These are phyloP conservation scores for Nicotiana tabacum DNA, from an alignment of 257 asterid genomes.

Conservation along the genomic window DNA sequence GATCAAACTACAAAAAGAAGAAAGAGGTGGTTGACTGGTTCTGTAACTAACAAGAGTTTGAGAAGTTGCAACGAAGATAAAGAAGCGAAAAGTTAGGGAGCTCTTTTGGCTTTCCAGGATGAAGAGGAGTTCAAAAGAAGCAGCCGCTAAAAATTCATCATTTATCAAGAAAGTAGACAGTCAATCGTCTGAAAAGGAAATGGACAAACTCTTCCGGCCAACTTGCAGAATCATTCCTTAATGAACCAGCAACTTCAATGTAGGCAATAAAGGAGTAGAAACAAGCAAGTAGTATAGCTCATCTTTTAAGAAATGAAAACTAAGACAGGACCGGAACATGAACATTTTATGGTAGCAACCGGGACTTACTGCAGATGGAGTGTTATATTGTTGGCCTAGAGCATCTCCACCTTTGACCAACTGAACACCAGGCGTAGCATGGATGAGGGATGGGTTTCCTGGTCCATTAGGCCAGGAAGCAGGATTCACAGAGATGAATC, in stretches of 20 bases:
- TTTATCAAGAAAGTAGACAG: neutral
- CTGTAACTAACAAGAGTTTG: neutral
- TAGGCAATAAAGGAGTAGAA: neutral
- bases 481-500: slow-evolving; percentile 94
- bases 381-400: slow-evolving; percentile 90
- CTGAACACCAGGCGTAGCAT: slow-evolving; percentile 97
- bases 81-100: neutral
- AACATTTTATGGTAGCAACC: neutral
- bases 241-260: neutral
- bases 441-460: slow-evolving; percentile 72
- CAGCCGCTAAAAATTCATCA: neutral
- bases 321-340: neutral
- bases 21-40: neutral
- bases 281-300: neutral
- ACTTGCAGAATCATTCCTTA: neutral
- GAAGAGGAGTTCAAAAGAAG: neutral
- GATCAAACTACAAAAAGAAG: neutral
- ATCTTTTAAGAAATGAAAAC: neutral
- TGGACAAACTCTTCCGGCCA: neutral
- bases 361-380: slow-evolving; percentile 78
- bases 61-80: neutral
- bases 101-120: neutral
- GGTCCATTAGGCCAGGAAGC: slow-evolving; percentile 88
- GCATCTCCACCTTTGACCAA: slow-evolving; percentile 92
- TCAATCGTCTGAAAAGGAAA: neutral